Conservation (phyloP, 306 rosid genomes). For the Quercus gilva region DNA sequence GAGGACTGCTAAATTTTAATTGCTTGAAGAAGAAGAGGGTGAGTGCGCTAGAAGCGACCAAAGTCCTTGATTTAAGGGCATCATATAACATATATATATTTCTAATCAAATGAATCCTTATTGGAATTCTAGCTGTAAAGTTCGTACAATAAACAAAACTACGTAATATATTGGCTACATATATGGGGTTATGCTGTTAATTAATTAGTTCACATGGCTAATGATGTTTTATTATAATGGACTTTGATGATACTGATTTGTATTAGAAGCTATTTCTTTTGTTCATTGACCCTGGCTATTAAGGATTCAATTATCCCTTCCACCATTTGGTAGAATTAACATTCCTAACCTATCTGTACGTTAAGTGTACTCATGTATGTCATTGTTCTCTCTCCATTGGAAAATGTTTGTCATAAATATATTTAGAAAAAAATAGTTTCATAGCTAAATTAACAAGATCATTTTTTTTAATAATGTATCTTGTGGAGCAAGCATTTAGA, state of each 20-base stretch:
- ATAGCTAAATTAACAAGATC: no score
- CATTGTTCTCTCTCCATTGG: no score
- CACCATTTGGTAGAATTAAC: no score
- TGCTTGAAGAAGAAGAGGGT: background rate
- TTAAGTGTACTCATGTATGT: no score
- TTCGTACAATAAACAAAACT: conserved; percentile 23
- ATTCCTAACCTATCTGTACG: no score
- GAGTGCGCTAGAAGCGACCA: conserved; percentile 32
- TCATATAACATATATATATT: background rate
- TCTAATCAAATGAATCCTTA: conserved; percentile 21
- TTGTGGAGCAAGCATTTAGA: no score
- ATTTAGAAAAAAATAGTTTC: no score
- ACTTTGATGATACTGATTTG: background rate
- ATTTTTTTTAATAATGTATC: no score
- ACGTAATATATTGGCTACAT: background rate
- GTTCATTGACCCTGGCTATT: no score
- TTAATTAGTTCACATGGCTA: background rate
- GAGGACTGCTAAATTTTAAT: background rate
- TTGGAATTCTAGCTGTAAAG: conserved; percentile 33
- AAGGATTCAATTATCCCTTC: no score
- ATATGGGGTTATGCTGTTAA: conserved; percentile 14
- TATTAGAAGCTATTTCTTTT: no score
- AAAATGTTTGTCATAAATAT: no score
- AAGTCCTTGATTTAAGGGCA: conserved; percentile 38
- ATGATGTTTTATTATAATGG: background rate